Conservation (phyloP, 345 rosid species). For the Populus euphratica region DNA sequence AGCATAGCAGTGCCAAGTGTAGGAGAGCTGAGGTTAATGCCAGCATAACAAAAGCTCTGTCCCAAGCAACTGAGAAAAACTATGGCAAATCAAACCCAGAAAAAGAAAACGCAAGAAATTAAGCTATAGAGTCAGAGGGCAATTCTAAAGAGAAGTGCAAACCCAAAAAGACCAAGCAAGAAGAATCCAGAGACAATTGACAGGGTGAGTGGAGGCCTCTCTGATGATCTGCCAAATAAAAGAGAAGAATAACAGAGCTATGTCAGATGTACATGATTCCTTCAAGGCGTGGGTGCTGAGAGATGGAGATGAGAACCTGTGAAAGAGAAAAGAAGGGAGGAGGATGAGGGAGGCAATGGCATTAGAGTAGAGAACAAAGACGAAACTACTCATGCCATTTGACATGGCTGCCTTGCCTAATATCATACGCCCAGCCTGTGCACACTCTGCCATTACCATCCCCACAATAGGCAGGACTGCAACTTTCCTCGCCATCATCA, state of each 20-base stretch:
- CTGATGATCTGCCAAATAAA: conserved; percentile 31
- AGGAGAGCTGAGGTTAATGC: conserved; percentile 31
- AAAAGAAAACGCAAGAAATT: too few species aligned
- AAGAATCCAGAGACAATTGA: conserved; percentile 35
- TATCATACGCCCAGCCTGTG: conserved; percentile 31
- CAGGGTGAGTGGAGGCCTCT: conserved; percentile 22
- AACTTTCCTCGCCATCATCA: not conserved
- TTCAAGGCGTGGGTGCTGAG: not conserved
- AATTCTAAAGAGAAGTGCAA: not conserved
- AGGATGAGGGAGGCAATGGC: conserved; percentile 40
- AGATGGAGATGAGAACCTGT: conserved; percentile 27
- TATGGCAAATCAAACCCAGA: not conserved
- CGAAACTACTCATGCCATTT: conserved; percentile 41
- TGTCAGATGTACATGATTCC: not conserved
- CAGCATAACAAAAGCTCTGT: conserved; percentile 8
- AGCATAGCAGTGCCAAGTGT: conserved; percentile 22
- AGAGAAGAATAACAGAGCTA: not conserved
- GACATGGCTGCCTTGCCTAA: conserved; percentile 46
- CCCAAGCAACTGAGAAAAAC: not conserved
- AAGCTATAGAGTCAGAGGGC: not conserved
- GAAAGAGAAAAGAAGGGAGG: conserved; percentile 42
- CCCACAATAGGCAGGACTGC: conserved; percentile 23
- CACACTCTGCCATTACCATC: conserved; percentile 40
- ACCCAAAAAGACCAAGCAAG: conserved; percentile 48
- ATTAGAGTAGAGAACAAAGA: conserved; percentile 39